Evolutionary conservation across 345 rosid species (phyloP), one percentile per base, ranked within the genome.

Genomic region (Populus tremula): DNA sequence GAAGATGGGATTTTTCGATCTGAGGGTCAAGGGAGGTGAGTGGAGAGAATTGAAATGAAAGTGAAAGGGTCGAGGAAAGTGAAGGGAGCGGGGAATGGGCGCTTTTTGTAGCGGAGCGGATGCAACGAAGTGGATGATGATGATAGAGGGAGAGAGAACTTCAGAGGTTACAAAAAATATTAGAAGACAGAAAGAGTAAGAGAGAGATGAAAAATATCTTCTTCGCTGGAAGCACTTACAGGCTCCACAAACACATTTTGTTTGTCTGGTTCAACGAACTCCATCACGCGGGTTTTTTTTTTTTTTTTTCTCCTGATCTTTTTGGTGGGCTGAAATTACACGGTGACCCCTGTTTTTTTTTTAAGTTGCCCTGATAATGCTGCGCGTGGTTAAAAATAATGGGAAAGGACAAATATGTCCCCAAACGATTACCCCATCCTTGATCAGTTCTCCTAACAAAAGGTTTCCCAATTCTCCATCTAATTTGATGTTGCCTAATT

Each of bases 221-320:
- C n/a, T 49, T 50, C 23, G 64, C 53, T 41, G 62, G 45, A 73
- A 8, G 67, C 20, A 64, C 3, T 39, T 67, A 1, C 27, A 47
- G 80, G 79, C 38, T 78, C 75, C 75, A 47, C 71, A 2, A 50
- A 38, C 8, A 39, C 76, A 2, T 21, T 63, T 45, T 47, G 23
- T 71, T 77, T 78, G 76, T 71, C 80, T 71, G 71, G 38, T 78
- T 64, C 79, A 69, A 59, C 76, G 73, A 63, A 50, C 69, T 63
- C 47, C 56, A 70, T 47, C 29, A 8, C 27, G 65, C 71, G 53
- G 61, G 20, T 3, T 29, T 14, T n/a, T 61, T 70, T 47, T 70
- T 47, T 39, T 13, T 7, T 9, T 41, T 27, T 20, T 31, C 0
- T 4, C 38, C 18, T 25, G 3, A 39, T 39, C 18, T 25, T n/a